Conservation (phyloP, 2,329 filamentous ascomycete genomes). For the Aspergillus bombycis region DNA sequence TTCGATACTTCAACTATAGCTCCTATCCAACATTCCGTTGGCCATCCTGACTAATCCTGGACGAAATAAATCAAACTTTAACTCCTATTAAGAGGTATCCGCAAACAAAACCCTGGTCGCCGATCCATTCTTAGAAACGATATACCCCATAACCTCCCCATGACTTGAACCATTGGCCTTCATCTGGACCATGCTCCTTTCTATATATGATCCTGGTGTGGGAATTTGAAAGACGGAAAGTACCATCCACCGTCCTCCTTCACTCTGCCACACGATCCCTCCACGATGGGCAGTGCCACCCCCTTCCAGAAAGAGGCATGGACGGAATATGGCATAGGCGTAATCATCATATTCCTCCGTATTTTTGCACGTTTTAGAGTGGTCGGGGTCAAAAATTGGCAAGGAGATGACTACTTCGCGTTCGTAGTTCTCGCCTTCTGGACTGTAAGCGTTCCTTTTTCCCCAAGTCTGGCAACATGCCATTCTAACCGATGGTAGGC, state of each 20-base stretch:
- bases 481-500: slow-evolving; percentile 10
- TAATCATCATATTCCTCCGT: slow-evolving; percentile 42
- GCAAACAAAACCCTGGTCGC: neutral
- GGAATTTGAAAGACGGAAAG: neutral
- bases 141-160: neutral
- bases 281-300: slow-evolving; percentile 24
- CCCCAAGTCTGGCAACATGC: neutral
- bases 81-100: neutral
- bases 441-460: slow-evolving; percentile 32
- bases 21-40: neutral
- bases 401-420: slow-evolving; percentile 51
- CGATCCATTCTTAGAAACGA: neutral
- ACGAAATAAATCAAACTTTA: neutral
- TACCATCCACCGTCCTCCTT: neutral
- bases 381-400: slow-evolving; percentile 46
- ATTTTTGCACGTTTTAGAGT: slow-evolving; percentile 44
- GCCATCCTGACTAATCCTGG: neutral
- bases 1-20: neutral
- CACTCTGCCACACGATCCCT: neutral
- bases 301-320: slow-evolving; percentile 51
- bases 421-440: slow-evolving; percentile 42
- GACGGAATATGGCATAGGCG: slow-evolving; percentile 48
- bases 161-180: neutral
- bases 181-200: neutral
- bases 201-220: neutral